Evolutionary conservation across 331 rosid species (phyloP).

Genomic region (Cydonia oblonga): DNA sequence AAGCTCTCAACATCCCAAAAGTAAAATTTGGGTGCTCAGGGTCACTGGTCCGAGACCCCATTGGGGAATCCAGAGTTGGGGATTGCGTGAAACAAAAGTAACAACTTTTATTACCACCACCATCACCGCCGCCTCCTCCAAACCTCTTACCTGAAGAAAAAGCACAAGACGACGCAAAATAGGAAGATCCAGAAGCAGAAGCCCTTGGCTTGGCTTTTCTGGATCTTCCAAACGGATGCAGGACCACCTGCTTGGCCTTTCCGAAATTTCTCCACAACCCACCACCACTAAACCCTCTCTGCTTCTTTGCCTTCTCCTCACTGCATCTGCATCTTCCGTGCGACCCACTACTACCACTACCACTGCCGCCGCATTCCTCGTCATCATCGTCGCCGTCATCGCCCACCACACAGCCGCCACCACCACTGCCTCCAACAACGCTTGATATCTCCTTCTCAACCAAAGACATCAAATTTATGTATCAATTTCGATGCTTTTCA

Average conservation of each 20-base stretch:
- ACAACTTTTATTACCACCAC: constrained; percentile 26
- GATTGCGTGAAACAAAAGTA: constrained; percentile 48
- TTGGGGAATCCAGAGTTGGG: constrained; percentile 29
- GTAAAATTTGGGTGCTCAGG: constrained; percentile 56
- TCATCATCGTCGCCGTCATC: constrained; percentile 27
- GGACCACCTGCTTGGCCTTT: constrained; percentile 31
- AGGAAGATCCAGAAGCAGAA: constrained; percentile 13
- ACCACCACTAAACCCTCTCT: constrained; percentile 7
- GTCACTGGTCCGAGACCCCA: constrained; percentile 35
- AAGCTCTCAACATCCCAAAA: constrained; percentile 36
- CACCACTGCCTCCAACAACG: constrained; percentile 18
- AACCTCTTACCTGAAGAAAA: constrained; percentile 33
- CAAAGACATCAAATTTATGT: constrained; percentile 41
- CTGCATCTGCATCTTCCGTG: constrained; percentile 10
- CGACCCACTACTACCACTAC: constrained; percentile 16
- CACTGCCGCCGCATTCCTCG: constrained; percentile 1
- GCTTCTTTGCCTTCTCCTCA: constrained; percentile 18
- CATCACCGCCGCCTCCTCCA: constrained; percentile 2
- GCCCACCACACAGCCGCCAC: constrained; percentile 7
- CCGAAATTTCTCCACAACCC: constrained; percentile 18
- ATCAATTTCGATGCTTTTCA: neutral
- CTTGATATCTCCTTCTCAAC: constrained; percentile 36
- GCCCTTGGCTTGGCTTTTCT: constrained; percentile 15
- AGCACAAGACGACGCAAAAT: neutral
- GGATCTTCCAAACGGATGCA: constrained; percentile 33